Evolutionary conservation across 352 stramenopile genomes (phyloP).

Genomic region (Globisporangium acanthophoron): DNA sequence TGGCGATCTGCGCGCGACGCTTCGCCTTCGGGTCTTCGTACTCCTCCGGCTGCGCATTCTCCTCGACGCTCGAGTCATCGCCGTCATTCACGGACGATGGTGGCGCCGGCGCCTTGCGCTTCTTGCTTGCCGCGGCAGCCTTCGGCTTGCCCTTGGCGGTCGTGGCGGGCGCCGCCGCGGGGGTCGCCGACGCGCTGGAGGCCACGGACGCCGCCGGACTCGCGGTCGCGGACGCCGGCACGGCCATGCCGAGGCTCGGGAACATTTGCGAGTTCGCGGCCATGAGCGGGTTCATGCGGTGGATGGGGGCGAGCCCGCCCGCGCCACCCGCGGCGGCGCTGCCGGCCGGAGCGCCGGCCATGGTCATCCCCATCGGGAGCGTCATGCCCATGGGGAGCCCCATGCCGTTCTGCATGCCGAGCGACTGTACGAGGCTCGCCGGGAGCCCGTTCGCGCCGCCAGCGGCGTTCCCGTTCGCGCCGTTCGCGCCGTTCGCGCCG

Average conservation of each 20-base stretch:
- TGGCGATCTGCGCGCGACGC: constrained; percentile 83
- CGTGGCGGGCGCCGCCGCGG: constrained; percentile 15
- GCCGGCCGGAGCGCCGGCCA: constrained; percentile 18
- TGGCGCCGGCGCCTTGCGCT: constrained; percentile 56
- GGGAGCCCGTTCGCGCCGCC: constrained; percentile 17
- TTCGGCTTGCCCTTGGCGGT: constrained; percentile 44
- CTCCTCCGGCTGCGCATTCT: constrained; percentile 64
- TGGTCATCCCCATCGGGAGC: constrained; percentile 44
- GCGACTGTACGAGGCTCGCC: constrained; percentile 27
- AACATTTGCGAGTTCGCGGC: constrained; percentile 58
- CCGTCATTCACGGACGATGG: constrained; percentile 28
- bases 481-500: constrained; percentile 10
- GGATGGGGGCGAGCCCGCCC: constrained; percentile 55
- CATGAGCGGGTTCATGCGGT: constrained; percentile 75
- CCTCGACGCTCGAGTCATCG: constrained; percentile 41
- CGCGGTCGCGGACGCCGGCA: constrained; percentile 2
- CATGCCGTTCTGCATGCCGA: constrained; percentile 41
- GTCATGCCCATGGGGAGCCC: constrained; percentile 16
- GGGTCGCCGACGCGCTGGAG: constrained; percentile 12
- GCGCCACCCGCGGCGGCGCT: neutral
- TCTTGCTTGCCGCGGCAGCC: constrained; percentile 49
- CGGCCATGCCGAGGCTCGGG: constrained; percentile 33
- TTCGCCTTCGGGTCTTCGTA: constrained; percentile 85
- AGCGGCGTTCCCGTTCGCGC: constrained; percentile 8
- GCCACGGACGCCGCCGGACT: constrained; percentile 15